Conservation (phyloP, 345 rosid species). For the Microthlaspi erraticum region DNA sequence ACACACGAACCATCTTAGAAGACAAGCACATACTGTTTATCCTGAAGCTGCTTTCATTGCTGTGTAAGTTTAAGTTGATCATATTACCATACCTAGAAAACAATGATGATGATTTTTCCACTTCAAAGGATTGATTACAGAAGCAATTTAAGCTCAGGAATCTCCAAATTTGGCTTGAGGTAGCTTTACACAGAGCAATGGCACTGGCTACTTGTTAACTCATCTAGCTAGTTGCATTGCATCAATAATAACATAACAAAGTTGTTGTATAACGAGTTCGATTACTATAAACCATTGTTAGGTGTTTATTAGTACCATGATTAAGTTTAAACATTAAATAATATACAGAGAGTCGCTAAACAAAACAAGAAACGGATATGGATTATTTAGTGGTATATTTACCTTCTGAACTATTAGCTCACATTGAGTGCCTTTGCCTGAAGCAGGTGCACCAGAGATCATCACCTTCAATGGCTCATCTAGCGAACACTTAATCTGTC, state of each 20-base stretch:
- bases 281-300: not conserved
- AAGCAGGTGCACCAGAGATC: constrained; percentile 94
- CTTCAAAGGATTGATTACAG: not conserved
- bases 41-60: not conserved
- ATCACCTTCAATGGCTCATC: constrained; percentile 77
- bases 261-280: not conserved
- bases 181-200: not conserved
- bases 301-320: not conserved
- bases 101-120: not conserved
- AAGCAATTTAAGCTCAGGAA: not conserved
- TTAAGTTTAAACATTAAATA: not conserved
- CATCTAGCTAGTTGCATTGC: not conserved
- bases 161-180: not conserved
- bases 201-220: too few species aligned
- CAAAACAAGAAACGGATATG: not conserved
- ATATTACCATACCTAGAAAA: not conserved
- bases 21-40: not conserved
- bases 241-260: not conserved
- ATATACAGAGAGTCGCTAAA: not conserved
- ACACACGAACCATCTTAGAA: not conserved
- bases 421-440: constrained; percentile 95
- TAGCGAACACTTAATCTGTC: constrained; percentile 57
- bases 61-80: not conserved
- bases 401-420: constrained; percentile 83
- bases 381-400: constrained; percentile 1